Conservation (phyloP, 2,329 filamentous ascomycete genomes). For the Ceratocystis albifundus region DNA sequence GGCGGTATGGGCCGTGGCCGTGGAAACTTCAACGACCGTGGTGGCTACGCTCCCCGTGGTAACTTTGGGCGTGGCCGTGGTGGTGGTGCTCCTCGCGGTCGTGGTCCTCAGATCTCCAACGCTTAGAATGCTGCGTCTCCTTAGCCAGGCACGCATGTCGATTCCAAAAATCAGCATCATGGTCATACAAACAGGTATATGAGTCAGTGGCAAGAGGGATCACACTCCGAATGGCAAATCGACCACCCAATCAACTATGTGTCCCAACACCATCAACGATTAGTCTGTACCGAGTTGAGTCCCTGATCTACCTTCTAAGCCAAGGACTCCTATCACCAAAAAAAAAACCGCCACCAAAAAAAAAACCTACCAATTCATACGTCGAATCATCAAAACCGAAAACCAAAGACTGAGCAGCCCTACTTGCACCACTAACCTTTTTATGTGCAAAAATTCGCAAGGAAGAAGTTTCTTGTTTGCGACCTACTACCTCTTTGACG, state of each 20-base stretch:
- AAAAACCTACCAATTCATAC: constrained; percentile 5
- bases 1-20: constrained; percentile 49
- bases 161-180: constrained; percentile 4
- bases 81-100: constrained; percentile 51
- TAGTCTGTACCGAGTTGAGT: constrained; percentile 2
- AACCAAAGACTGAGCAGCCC: neutral
- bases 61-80: constrained; percentile 56
- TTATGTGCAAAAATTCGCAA: neutral
- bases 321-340: constrained; percentile 1
- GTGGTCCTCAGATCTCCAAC: constrained; percentile 47
- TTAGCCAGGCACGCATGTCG: constrained; percentile 11
- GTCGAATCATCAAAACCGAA: constrained; percentile 2
- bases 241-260: neutral
- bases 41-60: constrained; percentile 50
- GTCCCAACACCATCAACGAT: neutral
- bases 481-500: neutral
- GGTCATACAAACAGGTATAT: neutral
- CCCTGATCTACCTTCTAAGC: constrained; percentile 2
- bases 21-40: constrained; percentile 49
- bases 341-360: constrained; percentile 7
- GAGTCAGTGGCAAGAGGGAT: neutral
- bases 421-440: neutral
- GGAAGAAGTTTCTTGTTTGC: constrained; percentile 7
- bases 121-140: constrained; percentile 31
- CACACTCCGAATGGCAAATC: neutral